phyloP scores from a whole-genome alignment of 495 filamentous ascomycete species.

The Hypoxylon fragiforme region DNA sequence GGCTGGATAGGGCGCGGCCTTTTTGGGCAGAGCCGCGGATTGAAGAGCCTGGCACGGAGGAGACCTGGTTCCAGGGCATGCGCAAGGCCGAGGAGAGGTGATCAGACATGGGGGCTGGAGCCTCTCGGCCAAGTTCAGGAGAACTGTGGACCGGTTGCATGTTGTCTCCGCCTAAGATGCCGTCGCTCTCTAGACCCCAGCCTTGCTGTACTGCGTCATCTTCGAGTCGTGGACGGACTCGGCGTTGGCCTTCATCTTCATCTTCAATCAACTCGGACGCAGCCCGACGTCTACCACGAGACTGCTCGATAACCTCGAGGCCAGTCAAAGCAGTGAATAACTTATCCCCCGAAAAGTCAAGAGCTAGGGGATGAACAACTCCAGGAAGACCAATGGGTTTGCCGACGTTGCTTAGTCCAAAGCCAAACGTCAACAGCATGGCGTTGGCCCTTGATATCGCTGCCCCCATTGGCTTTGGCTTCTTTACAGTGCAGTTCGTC shows the following conservation, averaged over 20 bases:
- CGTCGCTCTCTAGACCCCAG: conserved; percentile 15
- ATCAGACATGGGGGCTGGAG: conserved; percentile 42
- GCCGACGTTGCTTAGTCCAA: conserved; percentile 46
- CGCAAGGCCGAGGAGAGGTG: conserved; percentile 42
- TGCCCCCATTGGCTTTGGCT: conserved; percentile 15
- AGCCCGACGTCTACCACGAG: conserved; percentile 31
- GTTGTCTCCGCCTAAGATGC: conserved; percentile 30
- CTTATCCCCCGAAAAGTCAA: conserved; percentile 42
- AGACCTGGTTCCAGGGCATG: conserved; percentile 50
- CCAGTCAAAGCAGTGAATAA: conserved; percentile 38
- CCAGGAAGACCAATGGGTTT: conserved; percentile 30
- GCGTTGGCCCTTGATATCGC: conserved; percentile 50
- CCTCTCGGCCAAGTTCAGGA: conserved; percentile 46
- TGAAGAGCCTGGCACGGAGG: conserved; percentile 48
- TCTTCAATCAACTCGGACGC: conserved; percentile 33
- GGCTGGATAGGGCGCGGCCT: conserved; percentile 45
- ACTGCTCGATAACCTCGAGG: conserved; percentile 11
- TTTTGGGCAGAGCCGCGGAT: conserved; percentile 40
- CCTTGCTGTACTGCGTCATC: conserved; percentile 23
- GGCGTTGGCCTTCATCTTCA: conserved; percentile 26
- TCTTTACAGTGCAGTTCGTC: conserved; percentile 42
- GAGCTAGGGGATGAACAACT: conserved; percentile 42
- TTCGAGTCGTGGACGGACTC: conserved; percentile 32
- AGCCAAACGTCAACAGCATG: conserved; percentile 48
- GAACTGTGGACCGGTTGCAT: conserved; percentile 12